Evolutionary conservation across 1,139 yeast genomes (phyloP).

Genomic region (Geotrichum citri-aurantii): DNA sequence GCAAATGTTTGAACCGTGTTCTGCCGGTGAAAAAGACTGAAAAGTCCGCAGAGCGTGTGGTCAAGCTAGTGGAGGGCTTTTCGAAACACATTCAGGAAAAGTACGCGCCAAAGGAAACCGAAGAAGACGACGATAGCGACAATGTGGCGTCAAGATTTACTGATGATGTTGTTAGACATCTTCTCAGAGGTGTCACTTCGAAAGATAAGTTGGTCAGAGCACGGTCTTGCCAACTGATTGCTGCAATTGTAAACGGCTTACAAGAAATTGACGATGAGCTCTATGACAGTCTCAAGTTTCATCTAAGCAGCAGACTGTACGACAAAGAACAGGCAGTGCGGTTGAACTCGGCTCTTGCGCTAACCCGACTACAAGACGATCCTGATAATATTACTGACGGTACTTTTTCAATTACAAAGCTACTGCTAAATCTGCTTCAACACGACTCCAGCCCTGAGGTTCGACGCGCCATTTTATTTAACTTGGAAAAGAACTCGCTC

Average conservation of each 20-base stretch:
- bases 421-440: constrained; percentile 52
- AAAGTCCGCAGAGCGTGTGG: constrained; percentile 67
- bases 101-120: constrained; percentile 31
- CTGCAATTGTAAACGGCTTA: constrained; percentile 63
- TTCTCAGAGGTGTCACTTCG: constrained; percentile 71
- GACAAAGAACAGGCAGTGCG: constrained; percentile 81
- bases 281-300: constrained; percentile 56
- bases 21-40: constrained; percentile 68
- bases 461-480: constrained; percentile 74
- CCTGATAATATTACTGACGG: constrained; percentile 43
- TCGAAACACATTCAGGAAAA: constrained; percentile 46
- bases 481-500: constrained; percentile 50
- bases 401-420: constrained; percentile 35
- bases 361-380: constrained; percentile 65
- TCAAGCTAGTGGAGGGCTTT: constrained; percentile 66
- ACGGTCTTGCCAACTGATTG: constrained; percentile 72
- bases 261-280: constrained; percentile 73
- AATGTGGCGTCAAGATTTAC: constrained; percentile 43
- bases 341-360: constrained; percentile 73
- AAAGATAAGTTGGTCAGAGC: constrained; percentile 72
- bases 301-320: constrained; percentile 56
- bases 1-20: constrained; percentile 56
- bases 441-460: constrained; percentile 72
- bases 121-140: constrained; percentile 41
- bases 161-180: constrained; percentile 56